These are phyloP conservation scores for Peziza echinospora DNA, from an alignment of 495 filamentous ascomycete genomes.

Conservation along the genomic window DNA sequence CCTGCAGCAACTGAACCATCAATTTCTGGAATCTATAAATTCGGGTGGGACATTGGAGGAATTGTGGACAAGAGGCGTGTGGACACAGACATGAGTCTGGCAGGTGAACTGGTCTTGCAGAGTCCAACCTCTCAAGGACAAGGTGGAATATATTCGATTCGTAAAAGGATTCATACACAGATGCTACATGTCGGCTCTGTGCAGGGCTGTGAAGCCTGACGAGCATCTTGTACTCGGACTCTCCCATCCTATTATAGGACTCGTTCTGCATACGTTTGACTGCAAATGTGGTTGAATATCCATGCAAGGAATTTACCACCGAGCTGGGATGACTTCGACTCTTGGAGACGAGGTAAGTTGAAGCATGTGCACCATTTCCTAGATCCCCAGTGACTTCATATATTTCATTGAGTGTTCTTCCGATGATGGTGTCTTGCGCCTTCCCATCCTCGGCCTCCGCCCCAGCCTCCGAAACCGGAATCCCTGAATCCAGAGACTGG, in stretches of 20 bases:
- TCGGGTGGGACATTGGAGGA: conserved; percentile 9
- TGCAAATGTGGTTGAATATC: conserved; percentile 1
- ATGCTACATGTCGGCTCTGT: too few relatives aligned
- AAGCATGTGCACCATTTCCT: conserved; percentile 12
- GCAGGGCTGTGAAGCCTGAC: conserved; percentile 12
- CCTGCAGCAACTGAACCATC: conserved; percentile 12
- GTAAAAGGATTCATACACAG: conserved; percentile 9
- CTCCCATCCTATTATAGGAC: conserved; percentile 7
- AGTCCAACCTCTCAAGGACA: conserved; percentile 11
- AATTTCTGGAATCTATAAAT: conserved; percentile 14
- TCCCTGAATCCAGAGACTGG: too few relatives aligned
- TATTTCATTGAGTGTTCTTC: conserved; percentile 1
- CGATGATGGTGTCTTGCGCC: too few relatives aligned
- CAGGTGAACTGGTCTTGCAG: conserved; percentile 10
- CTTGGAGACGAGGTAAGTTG: conserved; percentile 12
- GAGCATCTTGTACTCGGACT: conserved; percentile 13
- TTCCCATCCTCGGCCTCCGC: too few relatives aligned
- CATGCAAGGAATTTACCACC: conserved; percentile 1
- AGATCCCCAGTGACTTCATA: conserved; percentile 9
- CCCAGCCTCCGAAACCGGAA: too few relatives aligned
- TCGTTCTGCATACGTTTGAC: conserved; percentile 11
- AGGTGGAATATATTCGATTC: conserved; percentile 11
- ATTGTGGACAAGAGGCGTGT: conserved; percentile 6
- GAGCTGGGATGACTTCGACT: conserved; percentile 4
- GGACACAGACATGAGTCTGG: background rate